A percentile compares a stretch with the other conserved stretches of the same genome.
Evolutionary conservation across 768 basidiomycete species (phyloP).

Genomic region (Trametes elegans): DNA sequence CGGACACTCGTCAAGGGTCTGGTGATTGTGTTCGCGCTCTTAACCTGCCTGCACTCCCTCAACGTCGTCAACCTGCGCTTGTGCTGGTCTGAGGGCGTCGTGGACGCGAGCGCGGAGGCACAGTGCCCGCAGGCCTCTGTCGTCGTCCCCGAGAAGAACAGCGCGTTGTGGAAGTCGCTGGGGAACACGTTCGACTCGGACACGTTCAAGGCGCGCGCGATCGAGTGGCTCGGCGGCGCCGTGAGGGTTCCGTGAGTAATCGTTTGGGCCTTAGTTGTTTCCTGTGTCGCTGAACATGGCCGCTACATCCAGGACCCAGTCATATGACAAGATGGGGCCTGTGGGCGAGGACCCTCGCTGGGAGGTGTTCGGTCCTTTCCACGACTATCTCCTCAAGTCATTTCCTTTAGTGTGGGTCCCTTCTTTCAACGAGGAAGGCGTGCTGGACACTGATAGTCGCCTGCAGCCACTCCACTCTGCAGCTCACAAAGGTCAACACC

Average conservation of each 20-base stretch:
- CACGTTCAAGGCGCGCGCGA: slow-evolving; percentile 31
- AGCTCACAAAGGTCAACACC: slow-evolving; percentile 56
- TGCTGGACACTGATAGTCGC: neutral
- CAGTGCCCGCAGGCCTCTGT: slow-evolving; percentile 37
- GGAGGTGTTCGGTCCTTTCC: slow-evolving; percentile 38
- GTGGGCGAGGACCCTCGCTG: slow-evolving; percentile 49
- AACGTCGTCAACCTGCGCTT: slow-evolving; percentile 2
- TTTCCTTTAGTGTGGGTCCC: slow-evolving; percentile 60
- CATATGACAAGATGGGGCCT: slow-evolving; percentile 46
- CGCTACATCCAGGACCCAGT: slow-evolving; percentile 49
- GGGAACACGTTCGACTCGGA: slow-evolving; percentile 32
- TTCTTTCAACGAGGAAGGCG: too few species aligned
- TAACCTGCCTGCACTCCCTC: slow-evolving; percentile 4
- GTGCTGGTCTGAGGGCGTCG: neutral
- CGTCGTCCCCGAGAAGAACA: slow-evolving; percentile 35
- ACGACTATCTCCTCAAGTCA: slow-evolving; percentile 41
- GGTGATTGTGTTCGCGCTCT: slow-evolving; percentile 1
- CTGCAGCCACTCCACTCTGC: slow-evolving; percentile 46
- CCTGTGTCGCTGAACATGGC: too few species aligned
- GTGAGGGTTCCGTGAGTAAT: slow-evolving; percentile 37
- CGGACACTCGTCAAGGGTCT: slow-evolving; percentile 12
- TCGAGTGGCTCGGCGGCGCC: slow-evolving; percentile 26
- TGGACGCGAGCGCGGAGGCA: slow-evolving; percentile 1
- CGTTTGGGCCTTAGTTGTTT: neutral
- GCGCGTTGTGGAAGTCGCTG: slow-evolving; percentile 33